Evolutionary conservation across 306 rosid species (phyloP).

Genomic region (Boehmeria nivea): DNA sequence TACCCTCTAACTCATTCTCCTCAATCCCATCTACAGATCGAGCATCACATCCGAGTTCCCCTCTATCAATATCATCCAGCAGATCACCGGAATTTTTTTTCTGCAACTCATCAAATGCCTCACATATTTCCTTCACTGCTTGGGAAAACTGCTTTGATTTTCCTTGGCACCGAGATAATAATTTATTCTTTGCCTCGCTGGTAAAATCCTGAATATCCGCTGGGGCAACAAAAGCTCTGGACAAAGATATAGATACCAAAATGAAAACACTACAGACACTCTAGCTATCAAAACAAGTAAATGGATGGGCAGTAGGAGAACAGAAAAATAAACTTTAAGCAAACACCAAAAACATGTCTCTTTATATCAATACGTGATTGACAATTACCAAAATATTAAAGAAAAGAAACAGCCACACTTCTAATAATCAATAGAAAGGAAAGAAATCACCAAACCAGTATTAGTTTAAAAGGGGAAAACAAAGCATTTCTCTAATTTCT

Average conservation of each 20-base stretch:
- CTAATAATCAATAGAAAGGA: not conserved
- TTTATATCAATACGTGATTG: too few species aligned
- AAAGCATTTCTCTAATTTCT: not conserved
- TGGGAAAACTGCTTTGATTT: constrained; percentile 72
- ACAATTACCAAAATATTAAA: too few species aligned
- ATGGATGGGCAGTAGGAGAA: not conserved
- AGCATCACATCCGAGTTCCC: constrained; percentile 55
- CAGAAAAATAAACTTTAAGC: not conserved
- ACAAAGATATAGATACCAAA: constrained; percentile 19
- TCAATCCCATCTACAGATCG: constrained; percentile 48
- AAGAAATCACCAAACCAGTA: not conserved
- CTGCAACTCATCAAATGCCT: constrained; percentile 72
- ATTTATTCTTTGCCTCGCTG: constrained; percentile 54
- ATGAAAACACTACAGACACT: constrained; percentile 18
- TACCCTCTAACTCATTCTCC: constrained; percentile 33
- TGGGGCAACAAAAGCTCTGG: constrained; percentile 98
- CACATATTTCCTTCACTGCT: constrained; percentile 88
- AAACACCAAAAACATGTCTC: not conserved
- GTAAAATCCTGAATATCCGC: constrained; percentile 84
- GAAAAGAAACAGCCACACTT: too few species aligned
- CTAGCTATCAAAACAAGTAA: too few species aligned
- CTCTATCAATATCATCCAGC: constrained; percentile 55
- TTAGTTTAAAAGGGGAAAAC: not conserved
- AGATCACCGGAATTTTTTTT: constrained; percentile 51
- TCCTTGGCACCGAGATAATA: constrained; percentile 65